A percentile compares a stretch with the other conserved stretches of the same genome.
Evolutionary conservation across 495 filamentous ascomycete genomes (phyloP).

Genomic region (Penicillium angulare): DNA sequence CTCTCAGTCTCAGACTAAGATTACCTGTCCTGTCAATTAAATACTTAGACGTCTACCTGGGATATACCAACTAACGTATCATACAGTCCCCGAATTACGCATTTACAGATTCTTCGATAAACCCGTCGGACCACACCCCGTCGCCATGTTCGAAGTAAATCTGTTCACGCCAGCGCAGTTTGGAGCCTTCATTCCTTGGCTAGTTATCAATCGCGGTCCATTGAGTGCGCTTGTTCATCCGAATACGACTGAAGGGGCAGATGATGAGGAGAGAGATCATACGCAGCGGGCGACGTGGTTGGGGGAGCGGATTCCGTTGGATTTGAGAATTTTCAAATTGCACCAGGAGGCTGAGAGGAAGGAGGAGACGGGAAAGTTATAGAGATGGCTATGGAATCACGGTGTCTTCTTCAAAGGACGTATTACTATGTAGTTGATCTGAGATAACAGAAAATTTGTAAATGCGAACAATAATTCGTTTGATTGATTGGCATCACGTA

Average conservation of each 20-base stretch:
- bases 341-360: slow-evolving; percentile 30
- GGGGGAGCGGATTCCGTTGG: slow-evolving; percentile 69
- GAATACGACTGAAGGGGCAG: slow-evolving; percentile 55
- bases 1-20: too few species aligned
- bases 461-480: too few species aligned
- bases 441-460: too few species aligned
- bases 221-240: slow-evolving; percentile 79
- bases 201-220: slow-evolving; percentile 79
- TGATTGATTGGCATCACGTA: too few species aligned
- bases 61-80: neutral
- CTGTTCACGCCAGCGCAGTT: slow-evolving; percentile 83
- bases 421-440: too few species aligned
- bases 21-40: too few species aligned
- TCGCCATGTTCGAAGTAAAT: slow-evolving; percentile 91
- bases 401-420: too few species aligned
- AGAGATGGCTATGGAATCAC: too few species aligned
- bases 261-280: slow-evolving; percentile 64
- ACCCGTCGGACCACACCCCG: slow-evolving; percentile 78
- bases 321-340: slow-evolving; percentile 59
- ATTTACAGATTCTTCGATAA: slow-evolving; percentile 76
- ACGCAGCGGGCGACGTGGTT: slow-evolving; percentile 83
- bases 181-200: slow-evolving; percentile 82
- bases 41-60: too few species aligned
- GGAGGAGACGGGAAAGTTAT: slow-evolving; percentile 17
- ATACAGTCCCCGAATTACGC: slow-evolving; percentile 75